Percentiles rank a stretch among this genome's conserved stretches.
These are phyloP conservation scores for Platanthera guangdongensis DNA, from an alignment of 106 monocot species.

Conservation along the genomic window DNA sequence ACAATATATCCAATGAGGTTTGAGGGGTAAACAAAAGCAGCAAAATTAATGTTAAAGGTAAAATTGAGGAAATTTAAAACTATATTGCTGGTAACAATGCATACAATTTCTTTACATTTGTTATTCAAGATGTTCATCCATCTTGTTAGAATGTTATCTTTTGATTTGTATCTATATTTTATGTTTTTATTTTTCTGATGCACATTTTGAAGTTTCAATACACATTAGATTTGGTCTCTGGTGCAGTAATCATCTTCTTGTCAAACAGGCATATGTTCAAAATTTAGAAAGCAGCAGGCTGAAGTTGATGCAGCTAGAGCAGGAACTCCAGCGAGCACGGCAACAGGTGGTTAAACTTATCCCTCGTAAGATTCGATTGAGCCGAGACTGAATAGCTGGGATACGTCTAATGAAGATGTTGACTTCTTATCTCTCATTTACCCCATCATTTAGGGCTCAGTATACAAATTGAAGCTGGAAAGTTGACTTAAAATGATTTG, in stretches of 20 bases:
- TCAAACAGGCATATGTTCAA: conserved; percentile 72
- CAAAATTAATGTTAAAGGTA: no score
- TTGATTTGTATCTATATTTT: not conserved
- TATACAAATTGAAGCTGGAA: no score
- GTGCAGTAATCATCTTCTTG: not conserved
- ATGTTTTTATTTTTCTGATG: not conserved
- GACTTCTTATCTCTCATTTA: not conserved
- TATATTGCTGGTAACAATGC: not conserved
- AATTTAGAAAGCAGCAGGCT: conserved; percentile 69
- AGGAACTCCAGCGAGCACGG: conserved; percentile 66
- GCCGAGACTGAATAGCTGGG: no score
- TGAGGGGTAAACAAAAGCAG: no score
- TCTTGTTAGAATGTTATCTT: not conserved
- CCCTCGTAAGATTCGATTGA: no score
- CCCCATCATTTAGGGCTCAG: no score
- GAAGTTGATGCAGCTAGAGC: conserved; percentile 73
- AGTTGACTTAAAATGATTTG: no score
- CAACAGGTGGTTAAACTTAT: conserved; percentile 34
- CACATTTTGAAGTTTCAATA: not conserved
- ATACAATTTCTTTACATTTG: not conserved
- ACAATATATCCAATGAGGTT: no score
- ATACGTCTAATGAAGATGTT: not conserved
- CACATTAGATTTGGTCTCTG: not conserved
- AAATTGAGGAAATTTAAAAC: not conserved
- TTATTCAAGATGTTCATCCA: not conserved